Evolutionary conservation across 2,329 filamentous ascomycete genomes (phyloP), one percentile per base, ranked within the genome.

Genomic region (Talaromyces sp.): DNA sequence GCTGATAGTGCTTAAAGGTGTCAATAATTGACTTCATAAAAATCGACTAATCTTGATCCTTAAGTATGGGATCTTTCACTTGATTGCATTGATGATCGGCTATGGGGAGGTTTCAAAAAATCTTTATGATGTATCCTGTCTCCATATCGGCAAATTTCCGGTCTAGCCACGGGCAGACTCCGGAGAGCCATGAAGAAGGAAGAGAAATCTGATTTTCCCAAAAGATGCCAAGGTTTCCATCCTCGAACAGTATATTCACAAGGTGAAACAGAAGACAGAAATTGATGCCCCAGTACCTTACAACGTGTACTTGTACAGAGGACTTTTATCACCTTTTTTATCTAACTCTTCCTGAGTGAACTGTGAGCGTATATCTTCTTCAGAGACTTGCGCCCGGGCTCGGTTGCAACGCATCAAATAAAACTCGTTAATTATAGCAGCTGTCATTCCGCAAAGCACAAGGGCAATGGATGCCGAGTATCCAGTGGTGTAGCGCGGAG

Each of bases 381-480:
- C 76, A 24, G 74, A 68, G 63, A 66, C 73, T 13, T 66, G 66
- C 31, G 63, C 67, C 9, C 66, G 69, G 24, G 37, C 54, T 61
- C 68, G 67, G 59, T 74, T 73, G 7, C 62, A 68, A 48, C 62
- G 65, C 47, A 61, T 64, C 41, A 68, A 72, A 6, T 62, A 68
- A 27, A 64, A 24, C 39, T 74, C 70, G 5, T 72, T 66, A 9
- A 69, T 14, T 47, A 70, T 52, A 1, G 70, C 69, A 10, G 66
- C 65, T 22, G 72, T 60, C 45, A 72, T 50, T 11, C 60, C 68
- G 1, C 50, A 39, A 7, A 64, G 67, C 4, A 67, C 69, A 22
- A 69, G 87, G 0, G 85, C 89, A 48, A 91, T 71, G 72, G 92
- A 91, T 41, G 91, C 74, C 0, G 89, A 88, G 70, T 91, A 91